Evolutionary conservation across 2,329 filamentous ascomycete genomes (phyloP).

Genomic region (Nothomitra cinnamomea): DNA sequence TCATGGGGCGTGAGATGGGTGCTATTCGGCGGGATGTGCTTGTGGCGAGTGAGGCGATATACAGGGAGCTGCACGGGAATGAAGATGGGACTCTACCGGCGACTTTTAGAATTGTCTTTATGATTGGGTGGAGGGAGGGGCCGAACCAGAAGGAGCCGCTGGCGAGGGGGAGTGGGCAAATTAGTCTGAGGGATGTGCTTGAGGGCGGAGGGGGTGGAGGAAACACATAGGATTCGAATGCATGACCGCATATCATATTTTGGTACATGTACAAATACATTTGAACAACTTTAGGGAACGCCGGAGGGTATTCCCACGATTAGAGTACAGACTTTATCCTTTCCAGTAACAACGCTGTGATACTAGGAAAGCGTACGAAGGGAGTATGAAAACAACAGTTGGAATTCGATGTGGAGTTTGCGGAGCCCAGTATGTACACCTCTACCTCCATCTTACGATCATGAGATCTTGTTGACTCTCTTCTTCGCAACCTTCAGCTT

Average conservation of each 20-base stretch:
- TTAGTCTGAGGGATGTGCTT: constrained; percentile 75
- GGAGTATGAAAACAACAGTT: too few relatives aligned
- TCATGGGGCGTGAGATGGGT: constrained; percentile 68
- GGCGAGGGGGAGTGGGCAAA: constrained; percentile 64
- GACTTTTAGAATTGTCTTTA: constrained; percentile 89
- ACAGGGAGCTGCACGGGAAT: constrained; percentile 72
- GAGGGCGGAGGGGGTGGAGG: constrained; percentile 21
- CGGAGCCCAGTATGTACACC: not conserved
- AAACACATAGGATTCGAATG: too few relatives aligned
- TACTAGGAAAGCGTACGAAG: too few relatives aligned
- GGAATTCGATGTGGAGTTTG: too few relatives aligned
- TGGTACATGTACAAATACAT: not conserved
- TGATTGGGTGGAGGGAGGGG: constrained; percentile 96
- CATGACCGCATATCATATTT: too few relatives aligned
- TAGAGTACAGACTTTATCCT: too few relatives aligned
- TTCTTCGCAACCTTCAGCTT: constrained; percentile 64
- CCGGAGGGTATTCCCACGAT: too few relatives aligned
- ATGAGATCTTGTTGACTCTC: constrained; percentile 44
- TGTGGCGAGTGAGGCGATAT: constrained; percentile 76
- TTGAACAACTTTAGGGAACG: not conserved
- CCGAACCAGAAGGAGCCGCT: constrained; percentile 64
- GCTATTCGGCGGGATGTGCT: constrained; percentile 64
- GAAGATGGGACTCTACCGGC: constrained; percentile 57
- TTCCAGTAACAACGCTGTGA: not conserved
- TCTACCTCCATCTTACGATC: not conserved